phyloP scores from a whole-genome alignment of 768 basidiomycete species.

The Leccinum subgranulosum region DNA sequence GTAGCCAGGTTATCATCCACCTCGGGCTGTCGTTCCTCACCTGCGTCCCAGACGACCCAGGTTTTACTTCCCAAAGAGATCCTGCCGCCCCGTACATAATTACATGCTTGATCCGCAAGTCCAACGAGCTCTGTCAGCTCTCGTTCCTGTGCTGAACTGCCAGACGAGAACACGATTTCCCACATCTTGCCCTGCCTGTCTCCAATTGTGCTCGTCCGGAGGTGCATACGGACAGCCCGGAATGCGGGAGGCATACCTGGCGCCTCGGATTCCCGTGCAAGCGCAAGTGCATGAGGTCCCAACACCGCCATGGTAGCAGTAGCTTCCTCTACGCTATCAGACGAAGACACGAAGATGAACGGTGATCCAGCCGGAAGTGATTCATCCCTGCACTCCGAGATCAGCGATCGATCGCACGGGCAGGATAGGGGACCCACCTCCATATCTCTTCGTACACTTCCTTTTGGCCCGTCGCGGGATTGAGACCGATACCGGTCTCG shows the following conservation, averaged over 20 bases:
- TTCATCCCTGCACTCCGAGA: constrained; percentile 17
- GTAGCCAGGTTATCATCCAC: neutral
- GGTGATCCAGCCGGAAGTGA: constrained; percentile 8
- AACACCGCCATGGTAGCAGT: constrained; percentile 23
- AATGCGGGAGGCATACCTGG: constrained; percentile 1
- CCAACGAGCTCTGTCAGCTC: constrained; percentile 12
- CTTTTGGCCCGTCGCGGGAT: constrained; percentile 20
- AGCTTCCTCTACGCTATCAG: constrained; percentile 7
- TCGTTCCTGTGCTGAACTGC: constrained; percentile 10
- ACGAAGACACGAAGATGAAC: constrained; percentile 22
- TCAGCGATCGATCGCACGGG: neutral
- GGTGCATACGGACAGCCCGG: constrained; percentile 18
- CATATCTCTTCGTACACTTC: constrained; percentile 23
- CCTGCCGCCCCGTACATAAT: neutral
- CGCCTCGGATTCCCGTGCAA: constrained; percentile 11
- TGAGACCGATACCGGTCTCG: constrained; percentile 22
- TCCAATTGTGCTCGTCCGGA: neutral
- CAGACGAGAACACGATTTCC: constrained; percentile 16
- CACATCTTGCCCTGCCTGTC: neutral
- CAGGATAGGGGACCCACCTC: constrained; percentile 5
- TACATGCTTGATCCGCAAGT: neutral
- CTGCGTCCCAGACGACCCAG: constrained; percentile 25
- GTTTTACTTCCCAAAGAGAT: constrained; percentile 8
- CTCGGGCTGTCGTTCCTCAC: neutral
- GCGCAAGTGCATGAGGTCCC: constrained; percentile 23